Evolutionary conservation across 129 eudicot genomes (phyloP).

Genomic region (Chrysanthemum lavandulifolium): DNA sequence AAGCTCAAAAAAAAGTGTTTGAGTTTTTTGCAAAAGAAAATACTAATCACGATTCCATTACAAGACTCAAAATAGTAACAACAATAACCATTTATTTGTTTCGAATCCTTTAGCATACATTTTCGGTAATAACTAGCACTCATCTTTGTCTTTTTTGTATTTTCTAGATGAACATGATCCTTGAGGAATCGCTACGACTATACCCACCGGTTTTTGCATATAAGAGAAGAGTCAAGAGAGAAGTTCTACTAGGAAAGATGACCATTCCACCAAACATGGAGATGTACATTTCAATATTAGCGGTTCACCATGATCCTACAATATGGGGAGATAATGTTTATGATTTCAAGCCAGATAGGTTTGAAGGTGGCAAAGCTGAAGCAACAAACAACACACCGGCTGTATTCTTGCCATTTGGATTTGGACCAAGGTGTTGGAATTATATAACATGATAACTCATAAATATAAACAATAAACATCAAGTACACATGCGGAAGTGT

Average conservation of each 20-base stretch:
- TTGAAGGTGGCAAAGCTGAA: constrained; percentile 57
- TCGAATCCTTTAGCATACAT: neutral
- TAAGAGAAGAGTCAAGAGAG: constrained; percentile 42
- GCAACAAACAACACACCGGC: constrained; percentile 66
- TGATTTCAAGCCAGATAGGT: constrained; percentile 67
- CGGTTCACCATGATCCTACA: constrained; percentile 65
- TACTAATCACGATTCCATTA: constrained; percentile 56
- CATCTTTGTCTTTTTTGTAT: neutral
- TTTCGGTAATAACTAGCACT: neutral
- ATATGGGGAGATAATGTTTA: constrained; percentile 81
- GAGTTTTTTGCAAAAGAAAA: constrained; percentile 35
- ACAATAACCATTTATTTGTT: neutral
- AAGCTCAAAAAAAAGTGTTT: constrained; percentile 52
- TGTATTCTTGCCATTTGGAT: constrained; percentile 70
- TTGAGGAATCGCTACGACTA: constrained; percentile 69
- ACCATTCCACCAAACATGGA: constrained; percentile 48
- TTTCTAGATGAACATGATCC: constrained; percentile 64
- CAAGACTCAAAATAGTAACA: constrained; percentile 58
- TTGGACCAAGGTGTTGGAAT: constrained; percentile 80
- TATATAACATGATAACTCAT: too few species aligned
- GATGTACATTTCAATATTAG: constrained; percentile 56
- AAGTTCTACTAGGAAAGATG: constrained; percentile 46
- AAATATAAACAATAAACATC: too few species aligned
- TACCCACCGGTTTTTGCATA: constrained; percentile 65
- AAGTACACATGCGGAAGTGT: too few species aligned